Percentiles rank a stretch among this genome's conserved stretches.
Evolutionary conservation across 352 stramenopile species (phyloP).

Genomic region (Phytophthora pinifolia): DNA sequence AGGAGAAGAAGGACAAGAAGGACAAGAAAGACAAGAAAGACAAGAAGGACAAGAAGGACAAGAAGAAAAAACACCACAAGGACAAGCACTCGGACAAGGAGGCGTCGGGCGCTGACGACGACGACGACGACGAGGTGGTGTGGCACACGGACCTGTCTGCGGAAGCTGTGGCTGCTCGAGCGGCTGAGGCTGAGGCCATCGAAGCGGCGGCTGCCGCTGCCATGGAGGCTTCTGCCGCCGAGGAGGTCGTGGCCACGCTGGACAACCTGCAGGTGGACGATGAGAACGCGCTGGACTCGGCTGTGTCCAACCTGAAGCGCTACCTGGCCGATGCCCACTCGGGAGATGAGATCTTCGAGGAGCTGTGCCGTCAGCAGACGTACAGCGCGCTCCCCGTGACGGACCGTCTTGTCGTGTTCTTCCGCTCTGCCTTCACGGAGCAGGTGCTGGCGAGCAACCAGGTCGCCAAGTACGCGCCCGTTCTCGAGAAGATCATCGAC

Average conservation of each 20-base stretch:
- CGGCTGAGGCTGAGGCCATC: slow-evolving; percentile 79
- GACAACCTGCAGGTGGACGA: slow-evolving; percentile 86
- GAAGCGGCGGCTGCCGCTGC: slow-evolving; percentile 73
- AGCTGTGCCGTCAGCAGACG: slow-evolving; percentile 94
- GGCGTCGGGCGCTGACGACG: slow-evolving; percentile 66
- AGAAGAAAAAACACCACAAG: slow-evolving; percentile 86
- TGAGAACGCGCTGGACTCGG: slow-evolving; percentile 80
- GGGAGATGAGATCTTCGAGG: slow-evolving; percentile 77
- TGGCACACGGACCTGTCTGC: slow-evolving; percentile 87
- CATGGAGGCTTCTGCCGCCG: slow-evolving; percentile 56
- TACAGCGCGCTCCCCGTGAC: slow-evolving; percentile 88
- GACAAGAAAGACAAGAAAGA: slow-evolving; percentile 78
- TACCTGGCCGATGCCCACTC: slow-evolving; percentile 56
- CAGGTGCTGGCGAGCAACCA: slow-evolving; percentile 93
- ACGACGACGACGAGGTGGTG: slow-evolving; percentile 73
- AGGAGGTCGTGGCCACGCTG: slow-evolving; percentile 66
- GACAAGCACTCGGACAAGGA: slow-evolving; percentile 74
- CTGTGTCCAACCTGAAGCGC: slow-evolving; percentile 63
- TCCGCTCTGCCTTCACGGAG: slow-evolving; percentile 86
- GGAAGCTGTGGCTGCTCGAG: slow-evolving; percentile 79
- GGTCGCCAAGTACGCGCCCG: slow-evolving; percentile 81
- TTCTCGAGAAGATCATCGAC: slow-evolving; percentile 86
- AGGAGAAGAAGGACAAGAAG: slow-evolving; percentile 66
- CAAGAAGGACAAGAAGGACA: slow-evolving; percentile 74
- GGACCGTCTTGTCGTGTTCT: slow-evolving; percentile 94